These are phyloP conservation scores for Neonectria neomacrospora DNA, from an alignment of 2,329 filamentous ascomycete genomes.

Conservation along the genomic window DNA sequence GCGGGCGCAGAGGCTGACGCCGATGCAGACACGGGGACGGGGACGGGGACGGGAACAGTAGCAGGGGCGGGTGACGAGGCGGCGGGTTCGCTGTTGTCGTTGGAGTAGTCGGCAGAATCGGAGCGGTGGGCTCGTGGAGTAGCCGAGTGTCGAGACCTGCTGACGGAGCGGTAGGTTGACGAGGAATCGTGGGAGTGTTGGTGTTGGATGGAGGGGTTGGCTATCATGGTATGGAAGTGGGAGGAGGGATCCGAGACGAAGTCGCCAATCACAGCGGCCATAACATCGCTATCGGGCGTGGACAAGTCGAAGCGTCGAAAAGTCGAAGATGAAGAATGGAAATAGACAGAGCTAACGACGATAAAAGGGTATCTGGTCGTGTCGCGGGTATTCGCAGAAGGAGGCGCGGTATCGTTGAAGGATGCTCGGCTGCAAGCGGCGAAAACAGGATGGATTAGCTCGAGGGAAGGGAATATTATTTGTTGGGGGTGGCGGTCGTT, in stretches of 20 bases:
- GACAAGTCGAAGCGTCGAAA: conserved; percentile 7
- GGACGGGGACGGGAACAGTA: conserved; percentile 13
- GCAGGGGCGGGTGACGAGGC: conserved; percentile 35
- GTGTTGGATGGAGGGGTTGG: conserved; percentile 59
- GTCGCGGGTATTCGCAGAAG: conserved; percentile 32
- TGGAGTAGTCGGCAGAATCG: conserved; percentile 36
- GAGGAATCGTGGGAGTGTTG: conserved; percentile 55
- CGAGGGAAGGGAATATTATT: conserved; percentile 31
- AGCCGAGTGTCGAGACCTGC: conserved; percentile 45
- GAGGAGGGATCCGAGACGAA: conserved; percentile 77
- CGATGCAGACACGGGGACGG: conserved; percentile 12
- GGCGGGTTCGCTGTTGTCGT: conserved; percentile 27
- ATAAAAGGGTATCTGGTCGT: conserved; percentile 37
- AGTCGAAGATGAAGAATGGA: background rate
- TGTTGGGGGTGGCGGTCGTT: conserved; percentile 25
- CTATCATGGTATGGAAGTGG: conserved; percentile 78
- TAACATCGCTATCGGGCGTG: conserved; percentile 55
- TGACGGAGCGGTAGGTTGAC: conserved; percentile 45
- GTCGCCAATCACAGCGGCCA: conserved; percentile 76
- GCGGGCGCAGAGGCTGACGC: conserved; percentile 33
- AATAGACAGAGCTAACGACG: conserved; percentile 14
- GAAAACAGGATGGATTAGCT: conserved; percentile 38
- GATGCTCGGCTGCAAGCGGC: conserved; percentile 33
- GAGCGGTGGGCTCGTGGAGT: conserved; percentile 45
- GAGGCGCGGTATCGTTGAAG: conserved; percentile 35